phyloP scores from a whole-genome alignment of 192 early-diverging fungal genomes.

The Coemansia sp. region DNA sequence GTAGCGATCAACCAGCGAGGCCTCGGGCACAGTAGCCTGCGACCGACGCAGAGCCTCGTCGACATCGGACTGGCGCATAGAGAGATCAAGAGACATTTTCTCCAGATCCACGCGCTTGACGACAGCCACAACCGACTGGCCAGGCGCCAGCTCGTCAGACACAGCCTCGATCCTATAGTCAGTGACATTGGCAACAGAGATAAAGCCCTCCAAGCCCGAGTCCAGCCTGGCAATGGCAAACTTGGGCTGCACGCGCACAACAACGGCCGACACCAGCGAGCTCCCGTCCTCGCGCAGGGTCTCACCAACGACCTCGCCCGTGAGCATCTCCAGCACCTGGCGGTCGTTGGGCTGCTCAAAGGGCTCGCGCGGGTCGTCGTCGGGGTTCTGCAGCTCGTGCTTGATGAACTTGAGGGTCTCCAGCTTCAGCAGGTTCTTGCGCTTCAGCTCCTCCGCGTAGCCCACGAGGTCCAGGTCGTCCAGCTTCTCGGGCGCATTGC shows the following conservation, averaged over 20 bases:
- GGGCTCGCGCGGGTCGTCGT: conserved; percentile 65
- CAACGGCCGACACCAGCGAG: conserved; percentile 64
- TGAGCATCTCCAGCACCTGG: conserved; percentile 79
- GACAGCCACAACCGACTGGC: conserved; percentile 69
- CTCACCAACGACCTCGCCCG: conserved; percentile 70
- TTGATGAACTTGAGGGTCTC: conserved; percentile 83
- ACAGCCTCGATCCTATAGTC: conserved; percentile 60
- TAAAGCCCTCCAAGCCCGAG: conserved; percentile 83
- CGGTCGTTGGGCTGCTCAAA: conserved; percentile 59
- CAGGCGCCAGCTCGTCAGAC: conserved; percentile 62
- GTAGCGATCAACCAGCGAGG: conserved; percentile 51
- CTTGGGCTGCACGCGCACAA: conserved; percentile 70
- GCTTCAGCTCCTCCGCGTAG: conserved; percentile 82
- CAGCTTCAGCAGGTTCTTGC: conserved; percentile 74
- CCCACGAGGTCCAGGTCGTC: conserved; percentile 86
- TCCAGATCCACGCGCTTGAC: conserved; percentile 81
- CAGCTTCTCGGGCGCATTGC: conserved; percentile 70
- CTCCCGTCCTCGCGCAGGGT: conserved; percentile 63
- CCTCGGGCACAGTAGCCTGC: conserved; percentile 31
- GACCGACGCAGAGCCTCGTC: conserved; percentile 40
- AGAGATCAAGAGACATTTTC: conserved; percentile 72
- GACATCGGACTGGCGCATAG: conserved; percentile 62
- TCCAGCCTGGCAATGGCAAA: conserved; percentile 74
- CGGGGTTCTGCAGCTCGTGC: conserved; percentile 81
- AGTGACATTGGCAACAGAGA: conserved; percentile 62